phyloP scores from a whole-genome alignment of 331 rosid genomes.

The Erythrophleum ivorense region DNA sequence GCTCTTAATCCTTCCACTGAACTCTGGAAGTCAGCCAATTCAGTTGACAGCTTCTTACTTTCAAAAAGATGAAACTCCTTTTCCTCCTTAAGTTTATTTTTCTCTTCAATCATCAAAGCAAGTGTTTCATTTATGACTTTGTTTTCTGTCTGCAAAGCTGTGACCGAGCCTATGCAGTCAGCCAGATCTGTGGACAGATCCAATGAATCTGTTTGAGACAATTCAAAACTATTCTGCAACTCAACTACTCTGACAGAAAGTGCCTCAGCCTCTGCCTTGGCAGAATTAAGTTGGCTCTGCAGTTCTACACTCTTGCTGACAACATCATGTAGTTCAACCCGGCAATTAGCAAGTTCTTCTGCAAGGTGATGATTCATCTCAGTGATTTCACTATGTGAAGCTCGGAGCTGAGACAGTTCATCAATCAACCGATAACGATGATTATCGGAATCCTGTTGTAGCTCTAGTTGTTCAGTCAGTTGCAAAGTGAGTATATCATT shows the following conservation, averaged over 20 bases:
- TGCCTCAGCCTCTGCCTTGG: conserved; percentile 61
- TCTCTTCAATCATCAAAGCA: conserved; percentile 55
- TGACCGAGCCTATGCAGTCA: conserved; percentile 65
- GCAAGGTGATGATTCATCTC: conserved; percentile 68
- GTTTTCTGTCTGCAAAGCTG: conserved; percentile 68
- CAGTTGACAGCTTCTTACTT: conserved; percentile 66
- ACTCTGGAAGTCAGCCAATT: conserved; percentile 52
- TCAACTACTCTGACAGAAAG: conserved; percentile 63
- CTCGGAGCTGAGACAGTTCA: conserved; percentile 59
- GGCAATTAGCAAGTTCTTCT: conserved; percentile 73
- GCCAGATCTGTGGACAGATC: conserved; percentile 68
- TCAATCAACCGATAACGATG: conserved; percentile 52
- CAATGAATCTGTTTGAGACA: conserved; percentile 57
- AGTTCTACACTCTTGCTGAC: conserved; percentile 62
- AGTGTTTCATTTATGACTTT: conserved; percentile 57
- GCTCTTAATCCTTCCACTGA: conserved; percentile 55
- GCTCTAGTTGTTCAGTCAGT: conserved; percentile 67
- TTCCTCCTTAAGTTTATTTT: conserved; percentile 58
- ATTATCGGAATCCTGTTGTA: conserved; percentile 59
- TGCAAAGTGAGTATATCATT: conserved; percentile 68
- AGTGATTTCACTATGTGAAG: conserved; percentile 52
- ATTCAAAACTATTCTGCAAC: conserved; percentile 62
- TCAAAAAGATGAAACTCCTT: conserved; percentile 57
- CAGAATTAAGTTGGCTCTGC: conserved; percentile 50
- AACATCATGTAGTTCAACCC: conserved; percentile 58